Evolutionary conservation across 2,329 filamentous ascomycete genomes (phyloP).

Genomic region (Ceratocystis harringtonii): DNA sequence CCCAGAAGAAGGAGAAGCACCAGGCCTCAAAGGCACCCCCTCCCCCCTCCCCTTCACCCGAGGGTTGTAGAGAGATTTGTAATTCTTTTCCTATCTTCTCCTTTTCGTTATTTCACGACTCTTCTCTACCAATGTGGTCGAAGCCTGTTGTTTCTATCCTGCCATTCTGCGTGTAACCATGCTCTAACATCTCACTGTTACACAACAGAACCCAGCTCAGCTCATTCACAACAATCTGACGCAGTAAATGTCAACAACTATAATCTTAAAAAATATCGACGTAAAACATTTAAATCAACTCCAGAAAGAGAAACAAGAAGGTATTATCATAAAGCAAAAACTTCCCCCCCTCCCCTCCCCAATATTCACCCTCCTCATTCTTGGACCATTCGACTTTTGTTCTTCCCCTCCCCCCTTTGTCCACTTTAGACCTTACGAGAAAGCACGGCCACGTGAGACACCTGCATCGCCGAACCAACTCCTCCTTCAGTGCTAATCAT

Average conservation of each 20-base stretch:
- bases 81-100: not conserved
- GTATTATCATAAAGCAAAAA: not conserved
- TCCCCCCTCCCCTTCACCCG: too few relatives aligned
- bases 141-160: not conserved
- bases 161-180: not conserved
- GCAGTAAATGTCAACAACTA: not conserved
- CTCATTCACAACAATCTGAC: too few relatives aligned
- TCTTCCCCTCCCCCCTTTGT: not conserved
- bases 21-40: too few relatives aligned
- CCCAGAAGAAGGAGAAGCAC: not conserved
- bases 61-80: not conserved
- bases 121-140: too few relatives aligned
- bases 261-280: not conserved
- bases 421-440: not conserved
- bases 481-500: slow-evolving; percentile 25
- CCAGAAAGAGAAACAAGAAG: not conserved
- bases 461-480: slow-evolving; percentile 24
- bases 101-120: too few relatives aligned
- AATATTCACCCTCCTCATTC: not conserved
- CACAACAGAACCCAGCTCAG: not conserved
- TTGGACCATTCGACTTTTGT: not conserved
- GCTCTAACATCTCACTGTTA: not conserved
- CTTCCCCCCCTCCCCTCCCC: not conserved
- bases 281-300: not conserved
- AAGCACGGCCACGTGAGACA: slow-evolving; percentile 27